Conservation (phyloP, 257 asterid species). For the Penstemon eatonii region DNA sequence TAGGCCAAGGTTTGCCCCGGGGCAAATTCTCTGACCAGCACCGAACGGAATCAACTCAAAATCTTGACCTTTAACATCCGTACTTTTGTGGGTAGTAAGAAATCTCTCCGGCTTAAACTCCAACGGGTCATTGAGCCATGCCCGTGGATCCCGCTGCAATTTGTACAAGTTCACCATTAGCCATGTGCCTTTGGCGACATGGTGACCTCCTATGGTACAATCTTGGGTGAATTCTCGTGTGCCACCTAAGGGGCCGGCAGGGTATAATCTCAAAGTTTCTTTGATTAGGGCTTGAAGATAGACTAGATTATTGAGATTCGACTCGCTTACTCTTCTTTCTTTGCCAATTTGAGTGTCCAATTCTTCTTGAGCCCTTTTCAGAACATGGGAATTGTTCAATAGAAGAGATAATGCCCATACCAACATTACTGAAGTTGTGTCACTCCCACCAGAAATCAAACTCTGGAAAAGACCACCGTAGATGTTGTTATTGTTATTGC, state of each 20-base stretch:
- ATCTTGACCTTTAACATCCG: slow-evolving; percentile 34
- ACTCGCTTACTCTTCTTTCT: slow-evolving; percentile 17
- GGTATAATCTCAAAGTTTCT: slow-evolving; percentile 36
- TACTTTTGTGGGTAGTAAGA: slow-evolving; percentile 18
- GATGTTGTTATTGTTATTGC: too few species aligned
- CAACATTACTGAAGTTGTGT: slow-evolving; percentile 23
- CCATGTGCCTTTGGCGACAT: slow-evolving; percentile 35
- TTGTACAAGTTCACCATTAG: slow-evolving; percentile 33
- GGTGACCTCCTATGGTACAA: slow-evolving; percentile 29
- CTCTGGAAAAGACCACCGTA: neutral
- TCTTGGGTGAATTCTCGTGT: slow-evolving; percentile 23
- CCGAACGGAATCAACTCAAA: slow-evolving; percentile 45
- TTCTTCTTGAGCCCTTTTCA: slow-evolving; percentile 35
- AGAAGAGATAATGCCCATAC: slow-evolving; percentile 35
- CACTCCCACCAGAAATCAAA: slow-evolving; percentile 29
- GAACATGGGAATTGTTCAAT: slow-evolving; percentile 19
- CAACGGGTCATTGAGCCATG: slow-evolving; percentile 32
- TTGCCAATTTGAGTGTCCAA: slow-evolving; percentile 31
- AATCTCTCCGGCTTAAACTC: slow-evolving; percentile 38
- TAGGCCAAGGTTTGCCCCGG: slow-evolving; percentile 29
- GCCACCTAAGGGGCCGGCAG: slow-evolving; percentile 25
- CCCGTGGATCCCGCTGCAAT: slow-evolving; percentile 33
- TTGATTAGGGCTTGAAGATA: slow-evolving; percentile 44
- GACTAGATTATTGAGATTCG: slow-evolving; percentile 23
- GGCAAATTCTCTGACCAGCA: slow-evolving; percentile 42